A percentile compares a stretch with the other conserved stretches of the same genome.
These are phyloP conservation scores for Myriosclerotinia curreyana DNA, from an alignment of 2,329 filamentous ascomycete genomes.

Conservation along the genomic window DNA sequence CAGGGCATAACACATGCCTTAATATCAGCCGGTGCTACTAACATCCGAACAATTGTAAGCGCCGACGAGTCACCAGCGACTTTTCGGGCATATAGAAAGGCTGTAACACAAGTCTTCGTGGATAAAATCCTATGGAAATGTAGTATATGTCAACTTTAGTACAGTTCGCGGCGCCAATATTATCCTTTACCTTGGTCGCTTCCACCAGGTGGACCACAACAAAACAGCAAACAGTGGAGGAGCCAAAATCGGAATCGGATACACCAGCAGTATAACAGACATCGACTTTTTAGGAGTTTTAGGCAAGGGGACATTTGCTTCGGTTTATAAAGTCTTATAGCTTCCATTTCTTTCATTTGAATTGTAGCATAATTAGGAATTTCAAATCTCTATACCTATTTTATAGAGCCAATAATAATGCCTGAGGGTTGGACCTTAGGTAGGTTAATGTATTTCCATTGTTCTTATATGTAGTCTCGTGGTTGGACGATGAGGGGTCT, in stretches of 20 bases:
- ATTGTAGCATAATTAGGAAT: no score
- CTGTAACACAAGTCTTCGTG: conserved; percentile 17
- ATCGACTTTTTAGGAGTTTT: not conserved
- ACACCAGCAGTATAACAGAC: not conserved
- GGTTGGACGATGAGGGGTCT: no score
- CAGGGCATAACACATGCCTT: not conserved
- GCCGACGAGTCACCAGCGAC: not conserved
- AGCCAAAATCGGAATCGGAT: conserved; percentile 10
- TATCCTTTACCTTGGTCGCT: conserved; percentile 2
- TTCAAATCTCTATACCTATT: no score
- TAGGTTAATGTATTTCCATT: no score
- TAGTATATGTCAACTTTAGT: not conserved
- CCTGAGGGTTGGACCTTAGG: no score
- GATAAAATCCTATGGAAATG: not conserved
- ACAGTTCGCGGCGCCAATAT: not conserved
- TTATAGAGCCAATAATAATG: no score
- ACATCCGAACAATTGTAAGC: conserved; percentile 5
- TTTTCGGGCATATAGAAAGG: conserved; percentile 10
- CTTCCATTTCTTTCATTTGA: no score
- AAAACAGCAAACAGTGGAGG: not conserved
- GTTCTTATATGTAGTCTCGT: no score
- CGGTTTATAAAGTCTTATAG: no score
- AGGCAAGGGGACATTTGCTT: no score
- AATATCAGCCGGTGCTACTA: conserved; percentile 3
- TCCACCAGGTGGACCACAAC: no score